A percentile compares a stretch with the other conserved stretches of the same genome.
Conservation (phyloP, 2,329 filamentous ascomycete genomes). For the Fusarium brevicatenulatum region DNA sequence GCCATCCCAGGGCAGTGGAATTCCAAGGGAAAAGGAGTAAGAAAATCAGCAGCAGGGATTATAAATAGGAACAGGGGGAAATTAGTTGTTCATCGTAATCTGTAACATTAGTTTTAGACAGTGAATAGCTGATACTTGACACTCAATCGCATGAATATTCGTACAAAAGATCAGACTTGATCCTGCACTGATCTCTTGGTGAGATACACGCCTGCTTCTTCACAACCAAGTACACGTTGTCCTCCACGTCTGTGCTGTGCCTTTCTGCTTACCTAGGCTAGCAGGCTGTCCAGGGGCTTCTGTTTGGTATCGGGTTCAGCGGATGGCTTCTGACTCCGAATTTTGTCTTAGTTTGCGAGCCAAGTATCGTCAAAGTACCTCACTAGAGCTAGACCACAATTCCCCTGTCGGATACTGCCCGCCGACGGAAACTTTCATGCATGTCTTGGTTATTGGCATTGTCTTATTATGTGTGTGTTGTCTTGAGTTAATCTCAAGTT, state of each 20-base stretch:
- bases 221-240: conserved; percentile 1
- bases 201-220: conserved; percentile 9
- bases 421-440: conserved; percentile 28
- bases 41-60: conserved; percentile 28
- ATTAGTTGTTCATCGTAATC: conserved; percentile 30
- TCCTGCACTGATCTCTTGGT: conserved; percentile 1
- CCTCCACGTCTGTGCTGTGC: conserved; percentile 20
- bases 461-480: conserved; percentile 3
- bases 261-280: not conserved
- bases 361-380: conserved; percentile 27
- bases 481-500: not conserved
- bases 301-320: conserved; percentile 17
- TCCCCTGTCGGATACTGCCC: conserved; percentile 3
- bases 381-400: conserved; percentile 5
- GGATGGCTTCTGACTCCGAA: conserved; percentile 16
- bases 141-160: conserved; percentile 4
- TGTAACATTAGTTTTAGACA: conserved; percentile 1
- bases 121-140: not conserved
- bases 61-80: conserved; percentile 26
- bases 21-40: conserved; percentile 12
- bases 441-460: conserved; percentile 22
- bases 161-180: not conserved
- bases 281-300: conserved; percentile 23
- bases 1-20: conserved; percentile 30
- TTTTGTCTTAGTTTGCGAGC: conserved; percentile 10